A percentile compares a stretch with the other conserved stretches of the same genome.
These are phyloP conservation scores for Lentinula novae-zelandiae DNA, from an alignment of 1,284 basidiomycete genomes.

Conservation along the genomic window DNA sequence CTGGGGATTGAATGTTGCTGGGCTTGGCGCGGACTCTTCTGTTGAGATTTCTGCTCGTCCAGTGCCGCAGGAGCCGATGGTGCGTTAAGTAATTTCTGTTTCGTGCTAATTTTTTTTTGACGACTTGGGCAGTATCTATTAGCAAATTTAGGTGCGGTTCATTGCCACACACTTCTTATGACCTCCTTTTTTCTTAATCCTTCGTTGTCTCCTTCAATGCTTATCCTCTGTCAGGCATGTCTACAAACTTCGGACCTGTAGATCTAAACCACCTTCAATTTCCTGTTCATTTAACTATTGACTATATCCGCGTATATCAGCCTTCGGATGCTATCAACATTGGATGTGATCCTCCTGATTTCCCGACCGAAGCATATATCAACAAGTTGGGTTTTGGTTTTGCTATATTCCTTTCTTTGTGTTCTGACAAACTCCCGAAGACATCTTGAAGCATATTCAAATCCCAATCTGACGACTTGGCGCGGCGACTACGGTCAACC, in stretches of 20 bases:
- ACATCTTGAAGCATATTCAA: slow-evolving; percentile 16
- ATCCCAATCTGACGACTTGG: slow-evolving; percentile 19
- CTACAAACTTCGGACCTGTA: slow-evolving; percentile 29
- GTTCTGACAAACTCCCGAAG: not conserved
- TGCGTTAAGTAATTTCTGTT: slow-evolving; percentile 20
- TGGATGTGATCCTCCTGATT: slow-evolving; percentile 17
- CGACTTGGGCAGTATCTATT: slow-evolving; percentile 34
- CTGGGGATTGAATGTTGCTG: slow-evolving; percentile 57
- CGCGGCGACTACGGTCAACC: slow-evolving; percentile 15
- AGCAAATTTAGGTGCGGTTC: slow-evolving; percentile 25
- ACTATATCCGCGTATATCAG: slow-evolving; percentile 20
- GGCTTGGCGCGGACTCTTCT: slow-evolving; percentile 47
- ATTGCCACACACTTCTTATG: not conserved
- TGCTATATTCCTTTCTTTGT: not conserved
- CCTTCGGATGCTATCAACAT: slow-evolving; percentile 17
- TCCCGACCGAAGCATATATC: slow-evolving; percentile 16
- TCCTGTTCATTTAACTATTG: slow-evolving; percentile 14
- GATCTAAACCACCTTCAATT: slow-evolving; percentile 15
- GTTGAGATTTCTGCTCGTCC: slow-evolving; percentile 55
- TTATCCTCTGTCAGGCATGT: not conserved
- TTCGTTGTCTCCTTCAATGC: too few relatives aligned
- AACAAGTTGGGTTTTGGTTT: slow-evolving; percentile 1
- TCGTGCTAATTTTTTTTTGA: not conserved
- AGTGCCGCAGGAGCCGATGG: slow-evolving; percentile 65
- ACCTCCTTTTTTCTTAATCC: too few relatives aligned